A percentile compares a stretch with the other conserved stretches of the same genome.
Evolutionary conservation across 306 rosid species (phyloP).

Genomic region (Malus sylvestris): DNA sequence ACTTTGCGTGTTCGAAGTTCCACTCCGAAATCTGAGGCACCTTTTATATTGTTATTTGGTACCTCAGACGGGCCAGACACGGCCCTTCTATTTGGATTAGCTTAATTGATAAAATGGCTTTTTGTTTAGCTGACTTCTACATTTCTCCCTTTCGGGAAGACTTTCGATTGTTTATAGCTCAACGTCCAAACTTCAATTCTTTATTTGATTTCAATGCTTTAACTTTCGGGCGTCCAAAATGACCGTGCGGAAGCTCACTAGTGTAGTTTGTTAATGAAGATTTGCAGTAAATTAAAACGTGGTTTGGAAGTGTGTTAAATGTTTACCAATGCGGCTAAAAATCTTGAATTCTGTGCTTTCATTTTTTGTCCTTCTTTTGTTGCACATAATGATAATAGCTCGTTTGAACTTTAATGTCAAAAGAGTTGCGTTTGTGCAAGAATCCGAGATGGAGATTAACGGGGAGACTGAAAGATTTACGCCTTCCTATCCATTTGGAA

Average conservation of each 20-base stretch:
- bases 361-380: no score
- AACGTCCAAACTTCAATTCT: background rate
- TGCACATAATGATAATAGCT: background rate
- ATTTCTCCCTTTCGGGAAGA: background rate
- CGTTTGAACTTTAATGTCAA: background rate
- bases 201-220: background rate
- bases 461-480: background rate
- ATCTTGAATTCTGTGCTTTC: background rate
- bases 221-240: background rate
- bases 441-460: background rate
- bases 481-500: background rate
- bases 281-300: background rate
- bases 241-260: background rate
- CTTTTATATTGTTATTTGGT: background rate
- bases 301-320: background rate
- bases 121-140: background rate
- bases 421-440: background rate
- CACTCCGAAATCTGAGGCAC: background rate
- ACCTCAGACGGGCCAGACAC: background rate
- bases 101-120: background rate
- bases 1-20: background rate
- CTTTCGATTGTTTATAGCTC: background rate
- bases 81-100: background rate
- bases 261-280: background rate
- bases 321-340: background rate